phyloP scores from a whole-genome alignment of 371 early-diverging fungal species.

The Mucor racemosus region DNA sequence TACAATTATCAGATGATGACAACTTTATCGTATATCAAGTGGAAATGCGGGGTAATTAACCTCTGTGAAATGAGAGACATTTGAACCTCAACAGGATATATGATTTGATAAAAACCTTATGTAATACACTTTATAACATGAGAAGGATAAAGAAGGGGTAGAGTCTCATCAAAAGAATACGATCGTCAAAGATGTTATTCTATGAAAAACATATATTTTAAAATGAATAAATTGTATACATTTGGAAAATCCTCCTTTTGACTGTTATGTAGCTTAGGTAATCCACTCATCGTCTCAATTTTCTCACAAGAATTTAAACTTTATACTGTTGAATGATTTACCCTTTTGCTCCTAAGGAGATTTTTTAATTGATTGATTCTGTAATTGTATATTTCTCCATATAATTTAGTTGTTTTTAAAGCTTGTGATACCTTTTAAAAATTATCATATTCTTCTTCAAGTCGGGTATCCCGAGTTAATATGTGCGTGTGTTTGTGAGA shows the following conservation, averaged over 20 bases:
- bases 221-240: neutral
- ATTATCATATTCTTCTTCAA: neutral
- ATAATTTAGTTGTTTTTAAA: neutral
- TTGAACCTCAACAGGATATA: neutral
- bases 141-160: neutral
- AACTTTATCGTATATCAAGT: neutral
- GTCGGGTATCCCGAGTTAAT: neutral
- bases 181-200: neutral
- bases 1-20: neutral
- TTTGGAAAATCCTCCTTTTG: neutral
- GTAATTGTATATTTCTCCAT: slow-evolving; percentile 6
- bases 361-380: slow-evolving; percentile 7
- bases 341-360: neutral
- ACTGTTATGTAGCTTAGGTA: neutral
- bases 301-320: neutral
- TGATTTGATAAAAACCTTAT: too few relatives aligned
- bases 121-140: too few relatives aligned
- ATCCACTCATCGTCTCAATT: neutral
- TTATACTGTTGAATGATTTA: neutral
- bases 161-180: neutral
- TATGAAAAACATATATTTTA: neutral
- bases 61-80: neutral
- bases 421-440: neutral
- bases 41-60: neutral
- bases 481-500: neutral